phyloP scores from a whole-genome alignment of 2,329 filamentous ascomycete species.

The Talaromyces sp. region DNA sequence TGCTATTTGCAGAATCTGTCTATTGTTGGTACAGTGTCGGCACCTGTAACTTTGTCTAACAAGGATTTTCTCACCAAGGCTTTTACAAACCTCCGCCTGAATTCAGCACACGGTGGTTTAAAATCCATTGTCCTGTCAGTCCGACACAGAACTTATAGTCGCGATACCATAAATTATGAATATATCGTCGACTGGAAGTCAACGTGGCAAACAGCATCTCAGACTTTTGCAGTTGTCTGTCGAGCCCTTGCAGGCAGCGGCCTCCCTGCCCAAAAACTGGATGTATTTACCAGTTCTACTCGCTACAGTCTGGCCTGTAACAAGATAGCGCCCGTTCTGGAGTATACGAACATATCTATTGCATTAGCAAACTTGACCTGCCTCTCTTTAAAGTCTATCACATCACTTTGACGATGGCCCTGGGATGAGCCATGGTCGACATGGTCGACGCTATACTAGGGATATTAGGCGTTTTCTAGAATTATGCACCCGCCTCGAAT shows the following conservation, averaged over 20 bases:
- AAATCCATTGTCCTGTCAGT: background rate
- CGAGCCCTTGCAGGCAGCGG: background rate
- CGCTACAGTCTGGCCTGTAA: background rate
- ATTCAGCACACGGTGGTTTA: background rate
- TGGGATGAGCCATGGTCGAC: background rate
- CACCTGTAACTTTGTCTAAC: background rate
- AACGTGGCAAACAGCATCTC: constrained; percentile 1
- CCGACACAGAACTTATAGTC: background rate
- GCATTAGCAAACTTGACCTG: constrained; percentile 1
- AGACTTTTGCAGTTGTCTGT: background rate
- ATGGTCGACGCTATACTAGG: background rate
- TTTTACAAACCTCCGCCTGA: background rate
- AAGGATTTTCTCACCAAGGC: background rate
- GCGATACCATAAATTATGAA: background rate
- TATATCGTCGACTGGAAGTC: background rate
- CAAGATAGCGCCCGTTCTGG: background rate
- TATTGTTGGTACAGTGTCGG: background rate
- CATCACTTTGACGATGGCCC: background rate
- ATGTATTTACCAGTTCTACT: background rate
- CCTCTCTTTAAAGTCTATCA: background rate
- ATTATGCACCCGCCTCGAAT: background rate
- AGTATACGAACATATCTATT: background rate
- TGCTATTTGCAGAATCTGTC: background rate
- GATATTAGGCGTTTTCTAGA: constrained; percentile 1
- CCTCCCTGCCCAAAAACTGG: background rate